Evolutionary conservation across 2,329 filamentous ascomycete species (phyloP).

Genomic region (Aphanocladium album): DNA sequence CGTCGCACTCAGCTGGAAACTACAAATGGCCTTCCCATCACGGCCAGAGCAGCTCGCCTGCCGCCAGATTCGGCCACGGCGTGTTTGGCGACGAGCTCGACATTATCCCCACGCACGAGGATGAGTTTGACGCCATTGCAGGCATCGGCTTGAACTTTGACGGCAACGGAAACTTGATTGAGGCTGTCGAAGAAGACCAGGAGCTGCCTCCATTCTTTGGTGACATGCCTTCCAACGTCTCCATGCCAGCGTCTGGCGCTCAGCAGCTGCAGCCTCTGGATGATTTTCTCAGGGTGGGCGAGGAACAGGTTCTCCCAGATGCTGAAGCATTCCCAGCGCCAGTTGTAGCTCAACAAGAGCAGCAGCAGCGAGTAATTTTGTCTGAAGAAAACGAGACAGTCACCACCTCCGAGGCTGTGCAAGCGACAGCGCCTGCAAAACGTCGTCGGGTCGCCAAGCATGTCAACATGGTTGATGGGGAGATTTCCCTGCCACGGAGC

Average conservation of each 20-base stretch:
- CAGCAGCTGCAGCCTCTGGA: constrained; percentile 16
- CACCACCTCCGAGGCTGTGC: constrained; percentile 16
- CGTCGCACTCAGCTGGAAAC: constrained; percentile 29
- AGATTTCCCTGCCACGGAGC: constrained; percentile 30
- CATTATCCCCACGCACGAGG: constrained; percentile 31
- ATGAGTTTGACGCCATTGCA: constrained; percentile 33
- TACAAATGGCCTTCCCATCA: constrained; percentile 32
- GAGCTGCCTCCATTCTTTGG: constrained; percentile 38
- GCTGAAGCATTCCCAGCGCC: constrained; percentile 2
- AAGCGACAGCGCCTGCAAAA: constrained; percentile 14
- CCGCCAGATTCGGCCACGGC: constrained; percentile 19
- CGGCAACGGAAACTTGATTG: constrained; percentile 44
- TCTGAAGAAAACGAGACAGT: constrained; percentile 17
- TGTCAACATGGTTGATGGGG: constrained; percentile 25
- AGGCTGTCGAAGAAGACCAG: constrained; percentile 35
- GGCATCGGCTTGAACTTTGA: constrained; percentile 48
- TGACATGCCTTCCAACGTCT: constrained; percentile 8
- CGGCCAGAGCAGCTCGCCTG: constrained; percentile 26
- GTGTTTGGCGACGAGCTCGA: constrained; percentile 19
- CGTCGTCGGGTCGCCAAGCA: not conserved
- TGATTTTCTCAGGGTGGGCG: constrained; percentile 8
- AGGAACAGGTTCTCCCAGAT: constrained; percentile 16
- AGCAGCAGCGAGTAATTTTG: not conserved
- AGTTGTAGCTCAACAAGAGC: not conserved
- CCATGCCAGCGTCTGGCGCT: constrained; percentile 7